Conservation (phyloP, 2,329 filamentous ascomycete genomes). For the Ophiostoma perfectum region DNA sequence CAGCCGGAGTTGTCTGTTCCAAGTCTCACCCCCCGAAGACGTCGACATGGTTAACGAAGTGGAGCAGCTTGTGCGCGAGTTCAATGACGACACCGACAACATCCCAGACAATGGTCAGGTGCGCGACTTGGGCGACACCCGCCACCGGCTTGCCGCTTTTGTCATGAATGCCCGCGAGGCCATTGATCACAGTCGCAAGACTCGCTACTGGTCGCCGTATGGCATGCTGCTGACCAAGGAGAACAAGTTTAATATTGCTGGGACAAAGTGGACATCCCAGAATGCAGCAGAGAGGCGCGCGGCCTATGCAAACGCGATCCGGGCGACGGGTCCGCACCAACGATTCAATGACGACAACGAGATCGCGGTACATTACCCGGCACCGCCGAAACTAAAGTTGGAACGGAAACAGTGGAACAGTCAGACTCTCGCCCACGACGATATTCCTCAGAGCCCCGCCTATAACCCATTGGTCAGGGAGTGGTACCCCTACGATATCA, state of each 20-base stretch:
- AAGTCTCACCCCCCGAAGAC: slow-evolving; percentile 54
- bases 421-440: neutral
- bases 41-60: slow-evolving; percentile 48
- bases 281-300: neutral
- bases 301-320: neutral
- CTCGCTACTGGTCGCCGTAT: slow-evolving; percentile 45
- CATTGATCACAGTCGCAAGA: slow-evolving; percentile 48
- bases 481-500: slow-evolving; percentile 39
- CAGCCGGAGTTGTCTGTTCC: slow-evolving; percentile 54
- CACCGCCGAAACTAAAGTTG: neutral
- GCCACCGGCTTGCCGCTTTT: slow-evolving; percentile 40
- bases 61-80: slow-evolving; percentile 48
- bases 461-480: slow-evolving; percentile 3
- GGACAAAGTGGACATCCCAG: neutral
- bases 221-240: slow-evolving; percentile 43
- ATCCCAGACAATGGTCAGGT: slow-evolving; percentile 25
- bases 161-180: slow-evolving; percentile 43
- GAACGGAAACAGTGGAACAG: neutral
- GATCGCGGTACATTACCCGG: neutral
- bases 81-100: slow-evolving; percentile 39
- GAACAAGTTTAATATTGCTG: neutral
- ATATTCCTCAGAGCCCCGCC: neutral
- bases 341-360: neutral
- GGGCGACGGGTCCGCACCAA: neutral
- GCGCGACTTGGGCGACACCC: slow-evolving; percentile 26